Evolutionary conservation across 495 filamentous ascomycete species (phyloP).

Genomic region (Halenospora varia): DNA sequence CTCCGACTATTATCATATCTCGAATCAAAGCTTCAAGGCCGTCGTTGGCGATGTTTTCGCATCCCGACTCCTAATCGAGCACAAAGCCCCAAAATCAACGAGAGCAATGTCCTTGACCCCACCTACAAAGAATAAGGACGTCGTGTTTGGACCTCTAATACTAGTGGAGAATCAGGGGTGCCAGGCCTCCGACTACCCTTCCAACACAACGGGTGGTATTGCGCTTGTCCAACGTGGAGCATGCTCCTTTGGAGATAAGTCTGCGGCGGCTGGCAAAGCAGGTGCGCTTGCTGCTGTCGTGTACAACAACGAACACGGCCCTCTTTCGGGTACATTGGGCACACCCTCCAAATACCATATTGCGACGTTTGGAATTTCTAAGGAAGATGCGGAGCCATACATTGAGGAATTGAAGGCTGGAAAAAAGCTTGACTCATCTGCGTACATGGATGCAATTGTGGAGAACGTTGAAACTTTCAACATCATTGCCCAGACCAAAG

Average conservation of each 20-base stretch:
- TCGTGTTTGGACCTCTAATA: slow-evolving; percentile 40
- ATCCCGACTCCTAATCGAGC: slow-evolving; percentile 50
- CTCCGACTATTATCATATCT: slow-evolving; percentile 54
- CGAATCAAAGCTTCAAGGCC: slow-evolving; percentile 55
- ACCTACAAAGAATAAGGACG: slow-evolving; percentile 50
- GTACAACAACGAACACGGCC: slow-evolving; percentile 50
- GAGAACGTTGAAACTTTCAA: slow-evolving; percentile 42
- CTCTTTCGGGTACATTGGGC: slow-evolving; percentile 49
- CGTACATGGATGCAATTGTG: slow-evolving; percentile 51
- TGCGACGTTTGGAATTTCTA: slow-evolving; percentile 53
- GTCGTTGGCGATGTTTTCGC: slow-evolving; percentile 54
- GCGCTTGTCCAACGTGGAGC: slow-evolving; percentile 53
- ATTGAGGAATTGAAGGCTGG: slow-evolving; percentile 42
- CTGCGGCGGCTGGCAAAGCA: slow-evolving; percentile 48
- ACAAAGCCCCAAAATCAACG: slow-evolving; percentile 46
- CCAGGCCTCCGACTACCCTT: slow-evolving; percentile 39
- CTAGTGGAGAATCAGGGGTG: slow-evolving; percentile 45
- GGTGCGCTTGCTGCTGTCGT: slow-evolving; percentile 58
- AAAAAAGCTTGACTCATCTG: slow-evolving; percentile 44
- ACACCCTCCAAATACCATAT: slow-evolving; percentile 47
- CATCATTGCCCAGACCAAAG: slow-evolving; percentile 49
- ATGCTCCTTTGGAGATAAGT: slow-evolving; percentile 59
- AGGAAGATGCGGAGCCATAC: slow-evolving; percentile 43
- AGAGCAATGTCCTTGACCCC: slow-evolving; percentile 56
- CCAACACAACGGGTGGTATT: slow-evolving; percentile 41